These are phyloP conservation scores for Sarocladiaceae sp. DNA, from an alignment of 2,329 filamentous ascomycete species.

Conservation along the genomic window DNA sequence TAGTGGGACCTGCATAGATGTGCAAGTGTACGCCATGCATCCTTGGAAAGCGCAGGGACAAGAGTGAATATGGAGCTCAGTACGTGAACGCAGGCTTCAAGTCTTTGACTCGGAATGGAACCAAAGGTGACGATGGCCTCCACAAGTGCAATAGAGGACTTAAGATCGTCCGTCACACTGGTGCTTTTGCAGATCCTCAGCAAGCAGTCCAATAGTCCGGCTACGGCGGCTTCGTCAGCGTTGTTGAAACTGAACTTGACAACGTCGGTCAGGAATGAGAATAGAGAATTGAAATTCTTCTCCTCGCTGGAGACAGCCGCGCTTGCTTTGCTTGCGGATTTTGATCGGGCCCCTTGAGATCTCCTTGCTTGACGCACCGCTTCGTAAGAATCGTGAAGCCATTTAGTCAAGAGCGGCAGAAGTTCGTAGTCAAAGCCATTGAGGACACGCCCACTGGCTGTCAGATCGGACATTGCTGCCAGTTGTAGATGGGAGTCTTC, in stretches of 20 bases:
- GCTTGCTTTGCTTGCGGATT: conserved; percentile 35
- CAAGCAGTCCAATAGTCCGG: conserved; percentile 56
- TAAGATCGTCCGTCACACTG: conserved; percentile 59
- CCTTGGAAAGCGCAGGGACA: conserved; percentile 54
- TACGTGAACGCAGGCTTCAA: conserved; percentile 64
- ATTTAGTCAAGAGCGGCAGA: conserved; percentile 56
- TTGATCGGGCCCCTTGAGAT: conserved; percentile 17
- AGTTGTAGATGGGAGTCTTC: conserved; percentile 66
- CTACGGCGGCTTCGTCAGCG: conserved; percentile 58
- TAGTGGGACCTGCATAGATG: conserved; percentile 72
- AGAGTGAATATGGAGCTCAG: conserved; percentile 69
- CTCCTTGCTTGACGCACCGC: conserved; percentile 45
- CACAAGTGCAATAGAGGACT: conserved; percentile 63
- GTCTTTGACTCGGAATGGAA: conserved; percentile 58
- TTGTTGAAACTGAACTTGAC: conserved; percentile 74
- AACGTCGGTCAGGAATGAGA: conserved; percentile 61
- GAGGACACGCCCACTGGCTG: conserved; percentile 56
- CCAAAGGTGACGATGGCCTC: conserved; percentile 70
- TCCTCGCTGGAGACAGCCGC: conserved; percentile 47
- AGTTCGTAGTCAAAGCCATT: conserved; percentile 65
- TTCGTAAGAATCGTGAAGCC: conserved; percentile 55
- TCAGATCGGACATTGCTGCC: conserved; percentile 57
- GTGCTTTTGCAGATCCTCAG: conserved; percentile 67
- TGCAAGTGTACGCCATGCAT: conserved; percentile 65
- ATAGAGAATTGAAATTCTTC: conserved; percentile 59